These are phyloP conservation scores for Mariannaea sp. DNA, from an alignment of 2,329 filamentous ascomycete species.

Conservation along the genomic window DNA sequence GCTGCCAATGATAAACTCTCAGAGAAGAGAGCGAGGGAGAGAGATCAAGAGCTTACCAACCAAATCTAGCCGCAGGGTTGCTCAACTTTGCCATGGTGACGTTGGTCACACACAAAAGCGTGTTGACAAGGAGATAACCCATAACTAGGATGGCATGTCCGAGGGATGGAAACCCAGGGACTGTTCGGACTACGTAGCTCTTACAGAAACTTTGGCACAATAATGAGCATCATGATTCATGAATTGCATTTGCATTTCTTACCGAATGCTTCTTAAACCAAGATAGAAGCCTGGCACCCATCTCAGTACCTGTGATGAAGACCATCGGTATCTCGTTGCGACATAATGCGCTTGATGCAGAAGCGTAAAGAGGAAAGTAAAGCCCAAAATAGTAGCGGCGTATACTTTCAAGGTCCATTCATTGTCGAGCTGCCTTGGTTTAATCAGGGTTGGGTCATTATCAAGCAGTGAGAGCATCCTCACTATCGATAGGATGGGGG, in stretches of 20 bases:
- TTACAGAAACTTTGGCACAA: not conserved
- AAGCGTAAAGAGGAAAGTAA: not conserved
- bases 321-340: slow-evolving; percentile 5
- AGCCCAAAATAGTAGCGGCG: not conserved
- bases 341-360: not conserved
- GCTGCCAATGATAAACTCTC: not conserved
- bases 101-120: not conserved
- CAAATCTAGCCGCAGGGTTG: slow-evolving; percentile 28
- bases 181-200: not conserved
- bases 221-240: not conserved
- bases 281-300: slow-evolving; percentile 1
- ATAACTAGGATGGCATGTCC: slow-evolving; percentile 7
- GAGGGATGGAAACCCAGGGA: slow-evolving; percentile 4
- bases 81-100: not conserved
- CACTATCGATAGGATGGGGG: not conserved
- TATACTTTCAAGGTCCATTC: slow-evolving; percentile 13
- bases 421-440: slow-evolving; percentile 12
- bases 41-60: slow-evolving; percentile 24
- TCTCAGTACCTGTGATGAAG: slow-evolving; percentile 2
- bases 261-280: not conserved
- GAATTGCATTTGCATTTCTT: not conserved
- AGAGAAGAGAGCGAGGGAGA: too few relatives aligned
- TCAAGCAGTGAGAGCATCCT: not conserved
- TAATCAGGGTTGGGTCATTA: slow-evolving; percentile 8
- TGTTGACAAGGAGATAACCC: slow-evolving; percentile 5